Evolutionary conservation across 345 rosid genomes (phyloP).

Genomic region (Lepidium didymum): DNA sequence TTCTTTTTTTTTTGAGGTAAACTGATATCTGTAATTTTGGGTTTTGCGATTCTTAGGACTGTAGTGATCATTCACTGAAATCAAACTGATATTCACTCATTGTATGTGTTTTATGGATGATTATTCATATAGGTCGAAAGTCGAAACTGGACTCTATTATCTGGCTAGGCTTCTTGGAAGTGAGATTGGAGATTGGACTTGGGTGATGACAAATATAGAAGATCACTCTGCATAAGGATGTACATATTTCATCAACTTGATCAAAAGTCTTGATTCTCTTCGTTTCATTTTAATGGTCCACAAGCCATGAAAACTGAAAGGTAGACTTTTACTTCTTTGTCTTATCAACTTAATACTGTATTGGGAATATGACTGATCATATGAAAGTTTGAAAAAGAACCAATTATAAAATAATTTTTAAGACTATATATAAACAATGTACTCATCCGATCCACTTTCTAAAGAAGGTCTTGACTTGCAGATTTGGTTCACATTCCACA

Average conservation of each 20-base stretch:
- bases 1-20: not conserved
- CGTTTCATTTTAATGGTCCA: not conserved
- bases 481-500: constrained; percentile 15
- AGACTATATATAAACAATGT: constrained; percentile 15
- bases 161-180: not conserved
- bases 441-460: constrained; percentile 26
- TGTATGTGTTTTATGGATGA: not conserved
- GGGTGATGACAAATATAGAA: not conserved
- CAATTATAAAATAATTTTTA: not conserved
- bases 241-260: not conserved
- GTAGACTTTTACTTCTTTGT: not conserved
- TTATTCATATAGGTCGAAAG: not conserved
- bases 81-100: not conserved
- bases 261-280: not conserved
- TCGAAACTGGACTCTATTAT: not conserved
- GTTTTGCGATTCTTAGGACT: not conserved
- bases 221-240: not conserved
- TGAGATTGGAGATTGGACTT: not conserved
- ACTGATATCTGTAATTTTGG: not conserved
- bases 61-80: not conserved
- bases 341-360: not conserved
- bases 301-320: not conserved
- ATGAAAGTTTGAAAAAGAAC: not conserved
- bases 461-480: constrained; percentile 2
- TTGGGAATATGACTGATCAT: not conserved